Evolutionary conservation across 208 protist species (phyloP), one percentile per base, ranked within the genome.

Genomic region (Leishmania arabica): DNA sequence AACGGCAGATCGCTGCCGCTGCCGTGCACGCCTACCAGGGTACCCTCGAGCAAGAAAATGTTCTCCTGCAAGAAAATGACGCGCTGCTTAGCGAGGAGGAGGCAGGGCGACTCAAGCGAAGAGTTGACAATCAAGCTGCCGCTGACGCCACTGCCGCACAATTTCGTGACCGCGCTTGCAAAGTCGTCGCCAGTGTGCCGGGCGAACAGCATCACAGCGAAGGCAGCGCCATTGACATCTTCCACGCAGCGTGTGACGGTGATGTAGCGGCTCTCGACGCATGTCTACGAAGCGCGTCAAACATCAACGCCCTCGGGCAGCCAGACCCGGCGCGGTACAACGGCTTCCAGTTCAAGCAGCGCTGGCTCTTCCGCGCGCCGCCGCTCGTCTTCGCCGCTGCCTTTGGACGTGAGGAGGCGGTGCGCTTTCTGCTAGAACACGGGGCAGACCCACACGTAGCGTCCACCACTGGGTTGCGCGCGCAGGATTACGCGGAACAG

Each of bases 371-470:
- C 78, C 74, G 79, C 7, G 95, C 93, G 37, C 81, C 95, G 47
- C 92, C 95, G 65, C 82, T 98, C 34, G 85, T 92, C 74, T 96
- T 89, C 68, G 95, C 95, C 21, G 90, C 91, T 17, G 91, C 88
- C 40, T 96, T 94, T 66, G 91, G 92, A 9, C 86, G 95, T 27
- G 93, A 97, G 84, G 87, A 89, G 8, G 95, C 95, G 13, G 92
- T 97, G 19, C 79, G 64, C 24, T 87, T 85, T n/a, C 85, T 98
- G 31, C 71, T 98, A 21, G 74, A 27, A 34, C 84, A 90, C 68
- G 91, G 91, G 4, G 95, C 93, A 3, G 81, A 96, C 70, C 40
- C 81, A 21, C 19, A 75, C 34, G 77, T 77, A 69, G 49, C 71
- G 51, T 94, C 92, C 24, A 89, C 85, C 17, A 96, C 95, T 0